Evolutionary conservation across 305 asterid genomes (phyloP).

Genomic region (Fraxinus sp.): DNA sequence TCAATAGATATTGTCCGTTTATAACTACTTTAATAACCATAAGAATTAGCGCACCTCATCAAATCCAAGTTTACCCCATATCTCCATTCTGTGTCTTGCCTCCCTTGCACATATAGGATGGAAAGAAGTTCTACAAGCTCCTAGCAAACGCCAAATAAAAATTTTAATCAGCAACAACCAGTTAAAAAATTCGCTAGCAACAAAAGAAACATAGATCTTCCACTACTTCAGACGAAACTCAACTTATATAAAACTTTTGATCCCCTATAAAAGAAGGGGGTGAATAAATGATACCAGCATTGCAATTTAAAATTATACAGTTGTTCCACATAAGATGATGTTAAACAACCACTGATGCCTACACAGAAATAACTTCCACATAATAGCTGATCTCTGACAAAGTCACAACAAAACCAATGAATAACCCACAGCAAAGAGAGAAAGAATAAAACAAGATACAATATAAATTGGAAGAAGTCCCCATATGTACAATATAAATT

Average conservation of each 20-base stretch:
- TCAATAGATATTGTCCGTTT: neutral
- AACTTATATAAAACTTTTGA: neutral
- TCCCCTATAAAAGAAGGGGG: neutral
- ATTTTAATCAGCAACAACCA: slow-evolving; percentile 31
- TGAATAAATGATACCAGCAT: neutral
- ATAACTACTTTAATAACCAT: neutral
- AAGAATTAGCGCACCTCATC: slow-evolving; percentile 69
- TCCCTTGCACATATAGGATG: slow-evolving; percentile 99
- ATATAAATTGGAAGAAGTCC: neutral
- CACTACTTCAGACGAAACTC: neutral
- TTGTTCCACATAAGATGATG: neutral
- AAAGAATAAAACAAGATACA: neutral
- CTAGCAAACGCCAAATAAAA: slow-evolving; percentile 49
- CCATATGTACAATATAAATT: neutral
- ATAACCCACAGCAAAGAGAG: neutral
- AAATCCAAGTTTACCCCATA: slow-evolving; percentile 92
- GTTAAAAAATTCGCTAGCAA: neutral
- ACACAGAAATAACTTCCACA: neutral
- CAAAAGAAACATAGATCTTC: slow-evolving; percentile 9
- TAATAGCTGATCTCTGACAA: neutral
- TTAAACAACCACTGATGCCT: neutral
- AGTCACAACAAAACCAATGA: neutral
- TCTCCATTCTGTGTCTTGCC: slow-evolving; percentile 91
- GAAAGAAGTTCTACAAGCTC: slow-evolving; percentile 95
- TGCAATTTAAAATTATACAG: neutral